These are phyloP conservation scores for Neofusicoccum kwambonambiense DNA, from an alignment of 2,329 filamentous ascomycete genomes.

Conservation along the genomic window DNA sequence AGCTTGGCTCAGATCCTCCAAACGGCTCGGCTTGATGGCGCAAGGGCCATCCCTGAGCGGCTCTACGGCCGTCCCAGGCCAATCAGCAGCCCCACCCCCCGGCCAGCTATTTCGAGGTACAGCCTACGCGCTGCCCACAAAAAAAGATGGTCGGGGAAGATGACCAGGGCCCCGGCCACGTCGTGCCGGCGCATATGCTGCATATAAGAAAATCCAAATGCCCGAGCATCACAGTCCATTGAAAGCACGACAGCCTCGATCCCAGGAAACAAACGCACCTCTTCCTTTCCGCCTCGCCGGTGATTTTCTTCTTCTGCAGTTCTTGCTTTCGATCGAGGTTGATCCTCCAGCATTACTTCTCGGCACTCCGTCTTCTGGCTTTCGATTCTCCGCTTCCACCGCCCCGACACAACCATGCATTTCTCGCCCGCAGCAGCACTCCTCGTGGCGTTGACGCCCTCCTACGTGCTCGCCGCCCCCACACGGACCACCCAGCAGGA, in stretches of 20 bases:
- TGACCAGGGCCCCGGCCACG: neutral
- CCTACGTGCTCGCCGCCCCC: constrained; percentile 34
- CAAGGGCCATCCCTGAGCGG: constrained; percentile 8
- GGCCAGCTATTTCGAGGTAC: constrained; percentile 11
- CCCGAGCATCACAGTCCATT: constrained; percentile 7
- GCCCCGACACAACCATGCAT: constrained; percentile 29
- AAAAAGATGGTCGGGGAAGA: neutral
- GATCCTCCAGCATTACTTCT: neutral
- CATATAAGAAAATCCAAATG: constrained; percentile 2
- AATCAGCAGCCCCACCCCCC: neutral
- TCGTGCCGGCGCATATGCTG: neutral
- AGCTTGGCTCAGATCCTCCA: constrained; percentile 9
- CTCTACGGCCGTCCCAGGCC: neutral
- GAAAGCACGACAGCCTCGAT: constrained; percentile 7
- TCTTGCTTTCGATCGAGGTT: neutral
- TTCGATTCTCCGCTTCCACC: neutral
- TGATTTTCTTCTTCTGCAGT: constrained; percentile 10
- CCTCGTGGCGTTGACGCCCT: constrained; percentile 35
- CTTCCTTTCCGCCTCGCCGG: neutral
- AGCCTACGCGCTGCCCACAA: constrained; percentile 9
- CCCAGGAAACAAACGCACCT: neutral
- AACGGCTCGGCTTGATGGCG: neutral
- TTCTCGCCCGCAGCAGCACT: constrained; percentile 33
- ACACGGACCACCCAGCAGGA: constrained; percentile 18
- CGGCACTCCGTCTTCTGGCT: neutral